Evolutionary conservation across 2,329 filamentous ascomycete genomes (phyloP).

Genomic region (Fusarium dlaminii): DNA sequence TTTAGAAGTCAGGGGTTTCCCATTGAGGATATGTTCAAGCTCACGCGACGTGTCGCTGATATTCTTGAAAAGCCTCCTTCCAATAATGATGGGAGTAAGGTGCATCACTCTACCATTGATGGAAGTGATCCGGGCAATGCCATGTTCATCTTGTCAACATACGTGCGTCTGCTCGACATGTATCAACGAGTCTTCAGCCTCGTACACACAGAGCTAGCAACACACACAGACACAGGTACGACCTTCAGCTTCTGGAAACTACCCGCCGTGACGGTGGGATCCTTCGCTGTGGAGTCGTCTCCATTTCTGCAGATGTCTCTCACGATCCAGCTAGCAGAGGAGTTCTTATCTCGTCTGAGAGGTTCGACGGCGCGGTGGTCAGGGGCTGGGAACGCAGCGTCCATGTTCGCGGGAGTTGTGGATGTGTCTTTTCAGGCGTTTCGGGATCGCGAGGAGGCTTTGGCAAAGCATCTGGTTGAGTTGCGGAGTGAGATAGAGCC

Average conservation of each 20-base stretch:
- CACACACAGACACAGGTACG: slow-evolving; percentile 39
- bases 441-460: slow-evolving; percentile 47
- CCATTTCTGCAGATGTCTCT: slow-evolving; percentile 55
- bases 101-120: slow-evolving; percentile 35
- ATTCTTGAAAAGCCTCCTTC: slow-evolving; percentile 44
- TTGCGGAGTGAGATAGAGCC: slow-evolving; percentile 48
- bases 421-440: slow-evolving; percentile 45
- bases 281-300: slow-evolving; percentile 52
- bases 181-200: slow-evolving; percentile 52
- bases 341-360: slow-evolving; percentile 51
- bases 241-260: slow-evolving; percentile 52
- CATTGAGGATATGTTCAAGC: slow-evolving; percentile 53
- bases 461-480: slow-evolving; percentile 47
- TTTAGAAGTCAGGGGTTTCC: slow-evolving; percentile 47
- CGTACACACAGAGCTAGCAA: slow-evolving; percentile 46
- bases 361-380: slow-evolving; percentile 45
- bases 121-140: slow-evolving; percentile 49
- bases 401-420: slow-evolving; percentile 48
- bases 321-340: slow-evolving; percentile 54
- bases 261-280: slow-evolving; percentile 53
- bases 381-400: slow-evolving; percentile 32
- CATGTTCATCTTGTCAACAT: slow-evolving; percentile 52
- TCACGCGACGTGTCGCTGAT: slow-evolving; percentile 51
- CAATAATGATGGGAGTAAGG: slow-evolving; percentile 4
- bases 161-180: slow-evolving; percentile 52